These are phyloP conservation scores for Petasospora rhodanensis DNA, from an alignment of 1,139 yeast species.

Conservation along the genomic window DNA sequence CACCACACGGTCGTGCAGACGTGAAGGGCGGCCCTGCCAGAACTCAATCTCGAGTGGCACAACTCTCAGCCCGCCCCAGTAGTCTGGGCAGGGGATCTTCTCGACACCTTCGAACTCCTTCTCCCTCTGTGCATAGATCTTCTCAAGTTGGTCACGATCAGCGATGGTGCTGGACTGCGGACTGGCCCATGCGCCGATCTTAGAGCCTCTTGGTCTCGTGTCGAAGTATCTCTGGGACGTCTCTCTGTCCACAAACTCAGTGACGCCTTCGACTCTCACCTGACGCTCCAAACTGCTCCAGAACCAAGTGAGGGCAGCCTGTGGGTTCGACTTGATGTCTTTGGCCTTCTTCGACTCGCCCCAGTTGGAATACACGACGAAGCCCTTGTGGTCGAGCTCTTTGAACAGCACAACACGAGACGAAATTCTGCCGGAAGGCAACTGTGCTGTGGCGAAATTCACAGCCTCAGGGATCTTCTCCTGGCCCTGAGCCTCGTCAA, in stretches of 20 bases:
- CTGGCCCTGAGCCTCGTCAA: constrained; percentile 60
- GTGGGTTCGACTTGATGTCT: constrained; percentile 68
- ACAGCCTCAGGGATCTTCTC: constrained; percentile 74
- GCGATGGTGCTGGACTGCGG: constrained; percentile 70
- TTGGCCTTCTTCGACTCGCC: constrained; percentile 72
- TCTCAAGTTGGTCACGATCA: constrained; percentile 60
- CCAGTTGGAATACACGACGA: constrained; percentile 92
- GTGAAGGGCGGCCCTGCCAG: constrained; percentile 92
- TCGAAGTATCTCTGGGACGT: constrained; percentile 74
- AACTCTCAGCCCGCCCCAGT: constrained; percentile 92
- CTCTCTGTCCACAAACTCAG: constrained; percentile 69
- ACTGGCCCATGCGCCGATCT: constrained; percentile 96
- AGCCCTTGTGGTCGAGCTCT: constrained; percentile 81
- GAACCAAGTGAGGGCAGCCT: constrained; percentile 83
- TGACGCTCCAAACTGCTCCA: constrained; percentile 92
- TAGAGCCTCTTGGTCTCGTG: constrained; percentile 88
- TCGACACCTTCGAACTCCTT: constrained; percentile 57
- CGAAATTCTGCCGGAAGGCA: constrained; percentile 86
- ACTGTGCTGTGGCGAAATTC: constrained; percentile 77
- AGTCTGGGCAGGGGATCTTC: constrained; percentile 83
- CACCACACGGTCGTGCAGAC: constrained; percentile 88
- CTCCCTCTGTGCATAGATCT: constrained; percentile 41
- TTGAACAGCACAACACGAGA: constrained; percentile 81
- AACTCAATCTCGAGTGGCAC: constrained; percentile 90
- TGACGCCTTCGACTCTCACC: constrained; percentile 84